Percentiles rank a stretch among this genome's conserved stretches.
Evolutionary conservation across 176 grass and related monocot genomes (phyloP).

Genomic region (Phoenix roebelenii): DNA sequence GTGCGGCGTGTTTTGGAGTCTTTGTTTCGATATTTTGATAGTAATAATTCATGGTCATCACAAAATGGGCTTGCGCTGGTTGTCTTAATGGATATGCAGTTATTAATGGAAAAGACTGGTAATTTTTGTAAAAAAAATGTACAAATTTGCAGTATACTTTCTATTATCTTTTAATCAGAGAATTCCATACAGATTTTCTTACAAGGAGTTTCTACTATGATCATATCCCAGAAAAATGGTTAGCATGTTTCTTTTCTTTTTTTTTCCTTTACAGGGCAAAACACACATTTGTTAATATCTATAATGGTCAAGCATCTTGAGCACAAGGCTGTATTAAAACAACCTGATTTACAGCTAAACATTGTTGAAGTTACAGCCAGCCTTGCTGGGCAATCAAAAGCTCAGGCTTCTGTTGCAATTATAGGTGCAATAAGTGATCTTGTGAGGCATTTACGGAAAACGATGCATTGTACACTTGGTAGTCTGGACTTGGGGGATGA

Average conservation of each 20-base stretch:
- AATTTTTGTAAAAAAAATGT: not conserved
- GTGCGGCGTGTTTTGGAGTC: slow-evolving; percentile 89
- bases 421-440: slow-evolving; percentile 96
- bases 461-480: slow-evolving; percentile 74
- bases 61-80: slow-evolving; percentile 64
- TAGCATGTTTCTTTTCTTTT: slow-evolving; percentile 26
- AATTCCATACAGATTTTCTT: no score
- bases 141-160: no score
- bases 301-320: slow-evolving; percentile 96
- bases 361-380: slow-evolving; percentile 72
- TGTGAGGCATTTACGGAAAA: slow-evolving; percentile 89
- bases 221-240: no score
- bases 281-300: slow-evolving; percentile 77
- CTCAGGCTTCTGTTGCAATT: slow-evolving; percentile 62
- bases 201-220: no score
- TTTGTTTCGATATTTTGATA: slow-evolving; percentile 81
- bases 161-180: no score
- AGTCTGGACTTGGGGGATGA: slow-evolving; percentile 46
- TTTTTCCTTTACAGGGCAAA: slow-evolving; percentile 38
- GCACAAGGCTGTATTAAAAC: slow-evolving; percentile 76
- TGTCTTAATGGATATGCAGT: slow-evolving; percentile 84
- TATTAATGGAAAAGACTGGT: slow-evolving; percentile 79
- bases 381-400: slow-evolving; percentile 74
- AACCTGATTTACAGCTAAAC: slow-evolving; percentile 80
- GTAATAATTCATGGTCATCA: slow-evolving; percentile 58